Evolutionary conservation across 2,329 filamentous ascomycete species (phyloP), one percentile per base, ranked within the genome.

Genomic region (Paramyrothecium sp.): DNA sequence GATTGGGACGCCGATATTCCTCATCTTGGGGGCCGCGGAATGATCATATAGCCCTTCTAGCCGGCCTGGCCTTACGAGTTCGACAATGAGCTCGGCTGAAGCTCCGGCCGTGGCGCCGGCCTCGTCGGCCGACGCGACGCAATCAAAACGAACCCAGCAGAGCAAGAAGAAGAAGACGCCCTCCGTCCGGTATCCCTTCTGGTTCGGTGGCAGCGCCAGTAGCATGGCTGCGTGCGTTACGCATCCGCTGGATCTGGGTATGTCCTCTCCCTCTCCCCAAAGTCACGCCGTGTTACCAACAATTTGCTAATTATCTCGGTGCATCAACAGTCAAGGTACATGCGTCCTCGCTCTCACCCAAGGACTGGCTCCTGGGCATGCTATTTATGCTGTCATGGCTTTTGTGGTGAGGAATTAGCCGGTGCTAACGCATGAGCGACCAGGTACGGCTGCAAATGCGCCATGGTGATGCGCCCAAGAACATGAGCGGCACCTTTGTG

Each of bases 171-270:
- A 77, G 67, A 76, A 77, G 61, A 68, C 71, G 60, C 71, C 65
- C 33, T 63, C 76, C 2, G 71, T 83, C 47, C 76, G 77, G 60
- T 94, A 94, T 76, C 90, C 90, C 11, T 94, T 94, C 75, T 98
- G 94, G 95, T 98, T 99, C 73, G 95, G 95, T 62, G 95, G 95
- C 56, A 97, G 91, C 71, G 92, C 94, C 53, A 95, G 91, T 70
- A 96, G 91, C 71, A 89, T 95, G 80, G 94, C 94, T 41, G 93
- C 94, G 49, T 89, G 87, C 65, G 90, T 97, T 52, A 98, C 94
- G 30, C 94, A 98, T 81, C 94, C 94, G 53, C 80, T 98, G 70
- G 93, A 97, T 83, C 81, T 97, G 62, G 86, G 92, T 96, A 83
- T 74, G 89, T 79, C 3, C 19, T 46, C 54, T 33, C n/a, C 7